Conservation (phyloP, 2,329 filamentous ascomycete genomes). For the Epichloe gansuensis region DNA sequence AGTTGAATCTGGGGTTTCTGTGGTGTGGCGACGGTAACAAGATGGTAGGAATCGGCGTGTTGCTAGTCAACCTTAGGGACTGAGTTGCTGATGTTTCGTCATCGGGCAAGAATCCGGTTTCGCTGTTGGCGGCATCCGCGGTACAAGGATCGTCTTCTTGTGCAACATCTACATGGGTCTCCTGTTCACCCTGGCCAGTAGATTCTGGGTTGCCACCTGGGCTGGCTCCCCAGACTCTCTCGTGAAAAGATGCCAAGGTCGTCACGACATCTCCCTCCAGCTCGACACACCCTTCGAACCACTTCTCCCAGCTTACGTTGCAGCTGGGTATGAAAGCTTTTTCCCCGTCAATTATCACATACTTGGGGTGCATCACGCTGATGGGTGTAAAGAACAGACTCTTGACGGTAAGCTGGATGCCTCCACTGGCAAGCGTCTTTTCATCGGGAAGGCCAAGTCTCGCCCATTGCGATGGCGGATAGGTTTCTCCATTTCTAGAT, state of each 20-base stretch:
- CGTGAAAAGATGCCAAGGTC: conserved; percentile 54
- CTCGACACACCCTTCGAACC: conserved; percentile 68
- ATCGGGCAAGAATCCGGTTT: conserved; percentile 6
- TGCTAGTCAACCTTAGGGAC: conserved; percentile 13
- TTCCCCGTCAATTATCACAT: conserved; percentile 57
- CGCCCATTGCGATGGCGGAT: conserved; percentile 46
- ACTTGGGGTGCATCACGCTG: conserved; percentile 83
- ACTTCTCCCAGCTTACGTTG: conserved; percentile 79
- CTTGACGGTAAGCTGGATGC: conserved; percentile 58
- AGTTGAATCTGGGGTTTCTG: conserved; percentile 49
- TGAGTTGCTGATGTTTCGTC: conserved; percentile 16
- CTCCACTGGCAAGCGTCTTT: conserved; percentile 35
- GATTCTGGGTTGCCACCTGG: conserved; percentile 3
- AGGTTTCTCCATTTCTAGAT: conserved; percentile 47
- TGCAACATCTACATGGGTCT: neutral
- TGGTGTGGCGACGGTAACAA: conserved; percentile 66
- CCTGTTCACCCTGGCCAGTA: neutral
- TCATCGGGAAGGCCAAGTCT: conserved; percentile 51
- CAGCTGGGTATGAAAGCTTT: conserved; percentile 62
- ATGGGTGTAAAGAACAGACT: conserved; percentile 69
- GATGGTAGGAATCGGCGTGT: conserved; percentile 34
- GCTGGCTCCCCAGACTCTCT: conserved; percentile 47
- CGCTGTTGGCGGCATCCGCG: conserved; percentile 3
- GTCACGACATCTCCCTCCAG: conserved; percentile 48
- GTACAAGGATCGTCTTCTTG: neutral